A percentile compares a stretch with the other conserved stretches of the same genome.
Evolutionary conservation across 305 asterid species (phyloP).

Genomic region (Fraxinus floribunda): DNA sequence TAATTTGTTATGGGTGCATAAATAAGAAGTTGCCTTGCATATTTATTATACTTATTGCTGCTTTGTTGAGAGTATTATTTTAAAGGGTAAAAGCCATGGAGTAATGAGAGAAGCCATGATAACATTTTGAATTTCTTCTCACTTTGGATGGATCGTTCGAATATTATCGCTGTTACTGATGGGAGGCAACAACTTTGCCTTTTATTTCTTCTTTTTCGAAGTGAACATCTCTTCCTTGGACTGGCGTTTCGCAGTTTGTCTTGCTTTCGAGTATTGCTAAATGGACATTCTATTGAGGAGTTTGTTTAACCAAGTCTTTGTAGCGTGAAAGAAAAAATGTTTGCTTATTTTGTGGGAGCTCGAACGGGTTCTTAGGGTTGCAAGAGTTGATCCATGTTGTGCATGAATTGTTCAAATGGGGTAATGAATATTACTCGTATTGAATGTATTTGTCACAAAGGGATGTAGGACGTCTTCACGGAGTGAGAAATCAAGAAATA

Average conservation of each 20-base stretch:
- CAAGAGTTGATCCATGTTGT: background rate
- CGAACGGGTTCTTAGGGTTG: background rate
- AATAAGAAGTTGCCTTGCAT: conserved; percentile 6
- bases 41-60: background rate
- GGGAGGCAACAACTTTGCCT: background rate
- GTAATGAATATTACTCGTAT: background rate
- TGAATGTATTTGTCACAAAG: background rate
- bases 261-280: background rate
- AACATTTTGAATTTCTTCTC: background rate
- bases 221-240: background rate
- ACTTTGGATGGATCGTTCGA: background rate
- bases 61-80: background rate
- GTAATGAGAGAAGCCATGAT: background rate
- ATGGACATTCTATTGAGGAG: background rate
- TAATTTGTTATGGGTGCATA: conserved; percentile 22
- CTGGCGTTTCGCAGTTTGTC: background rate
- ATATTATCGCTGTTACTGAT: background rate
- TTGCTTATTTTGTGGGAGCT: background rate
- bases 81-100: background rate
- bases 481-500: background rate
- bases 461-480: background rate
- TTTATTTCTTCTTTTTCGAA: background rate
- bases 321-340: background rate
- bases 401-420: background rate
- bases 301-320: background rate